Evolutionary conservation across 768 basidiomycete genomes (phyloP), one percentile per base, ranked within the genome.

Genomic region (Suillus luteus): DNA sequence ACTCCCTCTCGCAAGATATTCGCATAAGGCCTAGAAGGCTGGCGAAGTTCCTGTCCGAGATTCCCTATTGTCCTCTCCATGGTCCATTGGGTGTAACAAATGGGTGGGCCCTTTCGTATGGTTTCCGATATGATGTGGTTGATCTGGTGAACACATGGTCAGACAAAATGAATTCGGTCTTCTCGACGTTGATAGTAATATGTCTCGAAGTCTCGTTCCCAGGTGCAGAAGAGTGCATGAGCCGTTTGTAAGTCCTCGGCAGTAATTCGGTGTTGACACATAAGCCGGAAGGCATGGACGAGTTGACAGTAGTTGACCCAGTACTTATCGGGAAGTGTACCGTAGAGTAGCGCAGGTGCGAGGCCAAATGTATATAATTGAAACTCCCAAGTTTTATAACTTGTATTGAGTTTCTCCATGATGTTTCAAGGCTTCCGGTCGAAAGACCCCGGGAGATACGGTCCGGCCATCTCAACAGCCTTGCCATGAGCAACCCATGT

Each of bases 161-260:
- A 46, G 11, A 74, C 49, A 48, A 80, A 73, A 48, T 80, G 77
- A 8, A 80, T 14, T 0, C 65, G 68, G 33, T 74, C 68, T 0
- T 57, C 55, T 1, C 55, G 22, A 0, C 65, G 67, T 11, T 75
- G 69, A 55, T 69, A 69, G 55, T 78, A 79, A 0, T 75, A 10
- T 0, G 22, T 8, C 46, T 80, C 71, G 24, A 73, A 79, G 0
- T 76, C 76, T 0, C 49, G 59, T 11, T 71, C 61, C 66, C 75
- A 79, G 2, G 67, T 51, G 6, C 63, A 62, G 1, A 77, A 62
- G 0, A 67, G 58, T 0, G 27, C 8, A 37, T 73, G 66, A 0
- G 68, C 72, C 9, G 64, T 44, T 6, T 33, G 14, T 10, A 75
- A 60, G 7, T 76, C 64, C 11, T 51, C n/a, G 0, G 46, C 35